phyloP scores from a whole-genome alignment of 306 rosid genomes.

The Vicia sativa region DNA sequence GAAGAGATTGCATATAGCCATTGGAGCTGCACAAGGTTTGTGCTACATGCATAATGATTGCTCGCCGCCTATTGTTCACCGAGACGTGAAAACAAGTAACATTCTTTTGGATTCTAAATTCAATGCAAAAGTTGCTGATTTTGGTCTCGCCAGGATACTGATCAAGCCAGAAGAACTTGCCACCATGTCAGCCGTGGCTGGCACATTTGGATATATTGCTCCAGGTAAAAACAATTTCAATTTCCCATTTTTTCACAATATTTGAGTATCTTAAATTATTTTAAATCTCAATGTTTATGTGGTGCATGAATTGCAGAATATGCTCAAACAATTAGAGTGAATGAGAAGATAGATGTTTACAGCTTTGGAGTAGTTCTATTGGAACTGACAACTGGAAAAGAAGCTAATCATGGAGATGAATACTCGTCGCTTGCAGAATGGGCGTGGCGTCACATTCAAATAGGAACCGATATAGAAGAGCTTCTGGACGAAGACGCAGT shows the following conservation, averaged over 20 bases:
- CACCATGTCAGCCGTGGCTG: conserved; percentile 44
- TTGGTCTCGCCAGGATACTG: conserved; percentile 42
- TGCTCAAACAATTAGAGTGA: conserved; percentile 40
- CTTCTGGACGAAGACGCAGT: conserved; percentile 33
- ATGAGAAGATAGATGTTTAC: conserved; percentile 72
- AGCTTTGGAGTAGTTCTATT: conserved; percentile 73
- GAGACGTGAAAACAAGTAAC: conserved; percentile 48
- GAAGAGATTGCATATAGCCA: conserved; percentile 44
- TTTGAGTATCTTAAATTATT: background rate
- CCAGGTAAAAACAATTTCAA: conserved; percentile 33
- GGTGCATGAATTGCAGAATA: conserved; percentile 39
- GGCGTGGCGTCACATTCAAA: conserved; percentile 41
- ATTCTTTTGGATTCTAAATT: conserved; percentile 45
- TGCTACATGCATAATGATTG: conserved; percentile 48
- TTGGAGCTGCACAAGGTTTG: conserved; percentile 46
- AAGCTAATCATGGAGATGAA: conserved; percentile 43
- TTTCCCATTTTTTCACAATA: no score
- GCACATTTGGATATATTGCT: conserved; percentile 48
- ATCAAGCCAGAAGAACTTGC: conserved; percentile 39
- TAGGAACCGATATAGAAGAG: conserved; percentile 42
- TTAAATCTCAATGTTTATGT: background rate
- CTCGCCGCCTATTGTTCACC: conserved; percentile 44
- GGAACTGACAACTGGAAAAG: conserved; percentile 46
- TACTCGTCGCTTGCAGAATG: conserved; percentile 43
- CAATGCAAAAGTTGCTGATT: conserved; percentile 51